Evolutionary conservation across 2,329 filamentous ascomycete genomes (phyloP).

Genomic region (Triangularia verruculosa): DNA sequence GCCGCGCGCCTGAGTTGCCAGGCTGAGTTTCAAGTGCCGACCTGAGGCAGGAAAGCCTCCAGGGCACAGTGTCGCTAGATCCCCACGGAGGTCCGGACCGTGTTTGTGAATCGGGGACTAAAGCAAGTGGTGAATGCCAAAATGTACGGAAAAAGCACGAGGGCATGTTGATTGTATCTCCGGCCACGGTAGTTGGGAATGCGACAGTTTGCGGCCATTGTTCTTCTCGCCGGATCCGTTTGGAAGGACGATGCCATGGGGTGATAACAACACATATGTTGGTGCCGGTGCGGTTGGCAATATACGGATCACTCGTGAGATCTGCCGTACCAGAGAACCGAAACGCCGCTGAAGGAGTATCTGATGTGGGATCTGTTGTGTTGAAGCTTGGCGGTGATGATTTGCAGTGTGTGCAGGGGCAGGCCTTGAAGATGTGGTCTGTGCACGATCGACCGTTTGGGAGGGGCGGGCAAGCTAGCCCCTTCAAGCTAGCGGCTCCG

Average conservation of each 20-base stretch:
- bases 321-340: neutral
- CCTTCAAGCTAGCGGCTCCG: neutral
- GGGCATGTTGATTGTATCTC: neutral
- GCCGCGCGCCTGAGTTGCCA: constrained; percentile 2
- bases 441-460: neutral
- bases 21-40: constrained; percentile 5
- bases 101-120: neutral
- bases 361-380: neutral
- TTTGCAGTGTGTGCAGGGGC: neutral
- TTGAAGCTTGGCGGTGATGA: constrained; percentile 7
- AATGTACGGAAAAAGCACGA: neutral
- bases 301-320: neutral
- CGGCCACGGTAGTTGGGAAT: neutral
- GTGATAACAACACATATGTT: neutral
- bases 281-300: neutral
- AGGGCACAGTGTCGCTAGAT: neutral
- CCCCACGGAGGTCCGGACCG: constrained; percentile 20
- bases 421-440: neutral
- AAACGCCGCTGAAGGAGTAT: neutral
- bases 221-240: neutral
- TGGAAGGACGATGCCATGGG: neutral
- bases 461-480: neutral
- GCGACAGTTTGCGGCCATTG: neutral
- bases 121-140: neutral
- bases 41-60: neutral